Conservation (phyloP, 2,329 filamentous ascomycete species). For the Elsinoe fawcettii region DNA sequence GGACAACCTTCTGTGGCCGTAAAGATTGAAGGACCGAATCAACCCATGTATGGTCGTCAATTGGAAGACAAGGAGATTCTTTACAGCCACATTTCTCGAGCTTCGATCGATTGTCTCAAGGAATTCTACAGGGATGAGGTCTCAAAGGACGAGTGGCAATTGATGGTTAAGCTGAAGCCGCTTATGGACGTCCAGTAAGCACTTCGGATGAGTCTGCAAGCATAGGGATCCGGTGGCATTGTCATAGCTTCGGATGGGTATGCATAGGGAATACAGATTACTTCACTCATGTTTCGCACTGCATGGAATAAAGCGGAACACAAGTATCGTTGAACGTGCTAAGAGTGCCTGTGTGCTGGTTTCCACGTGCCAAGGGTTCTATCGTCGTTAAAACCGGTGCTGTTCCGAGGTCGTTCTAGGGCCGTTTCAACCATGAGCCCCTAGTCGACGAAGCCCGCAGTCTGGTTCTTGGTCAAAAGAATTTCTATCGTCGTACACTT, state of each 20-base stretch:
- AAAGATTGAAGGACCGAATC: conserved; percentile 91
- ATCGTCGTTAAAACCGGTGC: conserved; percentile 1
- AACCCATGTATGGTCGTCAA: conserved; percentile 90
- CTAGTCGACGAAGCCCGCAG: neutral
- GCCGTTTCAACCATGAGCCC: neutral
- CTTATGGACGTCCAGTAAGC: conserved; percentile 71
- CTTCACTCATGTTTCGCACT: neutral
- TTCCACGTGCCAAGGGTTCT: conserved; percentile 2
- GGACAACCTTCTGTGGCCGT: conserved; percentile 94
- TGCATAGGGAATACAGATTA: neutral
- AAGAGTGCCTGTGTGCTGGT: neutral
- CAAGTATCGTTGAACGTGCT: neutral
- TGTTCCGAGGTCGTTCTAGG: neutral
- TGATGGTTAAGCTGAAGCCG: conserved; percentile 93
- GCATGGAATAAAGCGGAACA: neutral
- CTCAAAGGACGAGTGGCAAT: conserved; percentile 82
- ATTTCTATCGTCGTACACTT: neutral
- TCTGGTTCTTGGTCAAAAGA: too few species aligned
- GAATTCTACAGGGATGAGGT: conserved; percentile 89
- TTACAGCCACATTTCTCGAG: conserved; percentile 79
- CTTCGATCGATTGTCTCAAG: conserved; percentile 90
- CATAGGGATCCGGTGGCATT: neutral
- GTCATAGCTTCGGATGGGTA: neutral
- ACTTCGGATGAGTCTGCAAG: too few species aligned
- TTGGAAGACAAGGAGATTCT: conserved; percentile 84